Conservation (phyloP, 495 filamentous ascomycete genomes). For the Lindgomyces ingoldianus region DNA sequence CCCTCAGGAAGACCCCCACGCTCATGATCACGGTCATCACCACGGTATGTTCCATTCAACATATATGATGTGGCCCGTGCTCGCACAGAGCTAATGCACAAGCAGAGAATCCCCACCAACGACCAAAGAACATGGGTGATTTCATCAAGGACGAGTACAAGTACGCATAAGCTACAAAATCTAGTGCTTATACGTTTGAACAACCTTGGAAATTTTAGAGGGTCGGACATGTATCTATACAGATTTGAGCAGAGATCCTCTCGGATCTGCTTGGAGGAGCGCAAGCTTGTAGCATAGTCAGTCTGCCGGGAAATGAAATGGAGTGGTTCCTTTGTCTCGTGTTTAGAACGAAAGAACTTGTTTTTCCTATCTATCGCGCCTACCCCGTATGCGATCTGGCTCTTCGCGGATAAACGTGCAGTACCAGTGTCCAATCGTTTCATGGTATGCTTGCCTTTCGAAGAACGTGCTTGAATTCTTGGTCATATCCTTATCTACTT, state of each 20-base stretch:
- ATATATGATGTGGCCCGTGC: no score
- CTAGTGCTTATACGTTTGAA: constrained; percentile 55
- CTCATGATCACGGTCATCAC: constrained; percentile 52
- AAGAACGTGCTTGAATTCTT: no score
- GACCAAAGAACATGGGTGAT: constrained; percentile 92
- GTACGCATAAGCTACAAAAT: constrained; percentile 66
- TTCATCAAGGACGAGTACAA: constrained; percentile 87
- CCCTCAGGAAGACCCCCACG: constrained; percentile 56
- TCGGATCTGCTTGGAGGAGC: background rate
- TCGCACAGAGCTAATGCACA: no score
- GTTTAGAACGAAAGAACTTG: background rate
- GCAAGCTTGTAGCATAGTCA: constrained; percentile 36
- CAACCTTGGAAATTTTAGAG: background rate
- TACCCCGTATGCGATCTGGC: no score
- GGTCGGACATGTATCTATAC: constrained; percentile 23
- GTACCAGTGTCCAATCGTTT: no score
- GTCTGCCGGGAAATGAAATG: no score
- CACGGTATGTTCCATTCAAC: constrained; percentile 49
- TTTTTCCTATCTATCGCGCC: background rate
- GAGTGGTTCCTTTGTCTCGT: constrained; percentile 2
- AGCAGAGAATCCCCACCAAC: constrained; percentile 38
- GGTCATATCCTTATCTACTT: no score
- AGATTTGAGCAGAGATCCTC: no score
- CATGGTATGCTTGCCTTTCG: no score
- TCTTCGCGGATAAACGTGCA: no score